phyloP scores from a whole-genome alignment of 805 yeast species.

The Metschnikowia cubensis region DNA sequence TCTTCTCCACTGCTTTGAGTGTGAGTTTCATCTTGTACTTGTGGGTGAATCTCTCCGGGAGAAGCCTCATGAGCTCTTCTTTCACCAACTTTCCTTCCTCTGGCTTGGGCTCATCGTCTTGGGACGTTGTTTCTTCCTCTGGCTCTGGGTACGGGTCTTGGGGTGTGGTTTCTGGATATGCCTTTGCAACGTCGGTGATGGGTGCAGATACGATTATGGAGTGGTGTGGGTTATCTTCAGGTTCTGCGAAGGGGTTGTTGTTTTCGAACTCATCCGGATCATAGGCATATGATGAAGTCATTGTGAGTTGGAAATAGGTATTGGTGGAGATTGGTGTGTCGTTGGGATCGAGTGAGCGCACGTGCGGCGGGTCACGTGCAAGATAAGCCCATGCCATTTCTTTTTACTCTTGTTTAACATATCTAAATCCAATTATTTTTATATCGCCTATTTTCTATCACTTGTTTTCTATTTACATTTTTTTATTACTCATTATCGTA shows the following conservation, averaged over 20 bases:
- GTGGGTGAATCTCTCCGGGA: conserved; percentile 49
- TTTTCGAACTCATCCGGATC: conserved; percentile 45
- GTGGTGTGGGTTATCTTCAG: conserved; percentile 9
- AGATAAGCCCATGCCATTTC: background rate
- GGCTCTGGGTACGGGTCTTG: background rate
- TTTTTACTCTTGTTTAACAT: too few species aligned
- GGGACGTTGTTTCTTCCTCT: background rate
- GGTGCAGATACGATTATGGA: background rate
- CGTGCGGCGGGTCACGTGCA: conserved; percentile 2
- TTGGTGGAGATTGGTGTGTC: background rate
- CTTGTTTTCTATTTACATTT: too few species aligned
- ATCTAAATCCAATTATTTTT: too few species aligned
- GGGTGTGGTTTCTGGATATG: background rate
- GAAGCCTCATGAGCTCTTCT: conserved; percentile 39
- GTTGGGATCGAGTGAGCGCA: conserved; percentile 3
- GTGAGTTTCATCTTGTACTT: conserved; percentile 46
- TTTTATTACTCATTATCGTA: too few species aligned
- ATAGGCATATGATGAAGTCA: conserved; percentile 44
- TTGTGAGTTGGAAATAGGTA: conserved; percentile 9
- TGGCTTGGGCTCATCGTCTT: conserved; percentile 1
- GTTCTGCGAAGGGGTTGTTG: conserved; percentile 42
- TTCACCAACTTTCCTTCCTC: conserved; percentile 25
- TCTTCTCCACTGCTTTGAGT: conserved; percentile 68
- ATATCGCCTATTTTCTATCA: too few species aligned
- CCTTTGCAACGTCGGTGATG: background rate